phyloP scores from a whole-genome alignment of 192 early-diverging fungal species.

The Haplosporangium gracile region DNA sequence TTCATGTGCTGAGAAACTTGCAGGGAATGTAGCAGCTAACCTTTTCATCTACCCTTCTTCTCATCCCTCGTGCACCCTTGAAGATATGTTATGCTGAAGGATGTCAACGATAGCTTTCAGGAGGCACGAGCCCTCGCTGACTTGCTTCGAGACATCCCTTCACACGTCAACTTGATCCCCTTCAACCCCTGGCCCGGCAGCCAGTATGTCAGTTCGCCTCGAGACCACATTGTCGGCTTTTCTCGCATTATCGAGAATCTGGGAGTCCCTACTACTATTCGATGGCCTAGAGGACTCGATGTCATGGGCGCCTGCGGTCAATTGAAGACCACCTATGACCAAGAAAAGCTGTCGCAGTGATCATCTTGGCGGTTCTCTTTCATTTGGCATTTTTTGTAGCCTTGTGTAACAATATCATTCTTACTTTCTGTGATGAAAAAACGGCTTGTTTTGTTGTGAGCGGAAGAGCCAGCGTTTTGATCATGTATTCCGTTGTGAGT shows the following conservation, averaged over 20 bases:
- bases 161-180: constrained; percentile 86
- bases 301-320: constrained; percentile 89
- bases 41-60: not conserved
- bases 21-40: not conserved
- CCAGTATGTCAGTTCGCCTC: constrained; percentile 69
- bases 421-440: not conserved
- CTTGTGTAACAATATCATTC: not conserved
- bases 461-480: too few relatives aligned
- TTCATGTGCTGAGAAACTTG: not conserved
- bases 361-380: not conserved
- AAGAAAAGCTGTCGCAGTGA: not conserved
- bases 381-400: not conserved
- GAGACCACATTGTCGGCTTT: constrained; percentile 69
- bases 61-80: not conserved
- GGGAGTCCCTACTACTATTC: constrained; percentile 70
- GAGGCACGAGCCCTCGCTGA: constrained; percentile 78
- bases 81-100: constrained; percentile 88
- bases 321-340: constrained; percentile 57
- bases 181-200: constrained; percentile 93
- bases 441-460: too few relatives aligned
- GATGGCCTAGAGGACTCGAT: constrained; percentile 77
- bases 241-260: constrained; percentile 60
- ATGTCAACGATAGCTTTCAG: constrained; percentile 81
- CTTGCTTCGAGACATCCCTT: constrained; percentile 72
- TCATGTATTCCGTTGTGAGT: too few relatives aligned